Evolutionary conservation across 1,284 basidiomycete genomes (phyloP).

Genomic region (Ganoderma lucidum): DNA sequence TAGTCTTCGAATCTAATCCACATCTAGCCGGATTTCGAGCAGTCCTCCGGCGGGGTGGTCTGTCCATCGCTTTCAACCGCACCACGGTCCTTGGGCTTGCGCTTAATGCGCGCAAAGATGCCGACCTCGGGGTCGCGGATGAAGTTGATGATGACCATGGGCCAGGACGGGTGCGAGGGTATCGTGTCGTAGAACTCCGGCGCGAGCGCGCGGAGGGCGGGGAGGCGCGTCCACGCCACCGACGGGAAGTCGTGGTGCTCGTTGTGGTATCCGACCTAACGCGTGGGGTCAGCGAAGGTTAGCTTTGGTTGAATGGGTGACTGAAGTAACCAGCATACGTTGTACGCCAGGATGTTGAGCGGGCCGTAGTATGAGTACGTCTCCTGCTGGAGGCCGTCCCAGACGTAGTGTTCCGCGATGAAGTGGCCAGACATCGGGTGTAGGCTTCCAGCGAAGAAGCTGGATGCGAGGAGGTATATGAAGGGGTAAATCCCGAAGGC

Average conservation of each 20-base stretch:
- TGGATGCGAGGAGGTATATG: constrained; percentile 86
- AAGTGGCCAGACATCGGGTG: constrained; percentile 98
- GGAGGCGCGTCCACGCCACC: constrained; percentile 94
- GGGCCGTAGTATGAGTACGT: constrained; percentile 98
- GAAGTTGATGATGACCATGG: constrained; percentile 94
- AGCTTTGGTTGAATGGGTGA: background rate
- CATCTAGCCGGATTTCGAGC: background rate
- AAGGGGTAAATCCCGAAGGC: constrained; percentile 71
- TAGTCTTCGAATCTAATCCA: background rate
- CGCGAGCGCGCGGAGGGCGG: constrained; percentile 82
- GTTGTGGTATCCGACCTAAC: constrained; percentile 96
- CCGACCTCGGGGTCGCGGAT: constrained; percentile 91
- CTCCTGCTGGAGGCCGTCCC: constrained; percentile 91
- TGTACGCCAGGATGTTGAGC: constrained; percentile 93
- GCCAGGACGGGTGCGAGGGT: constrained; percentile 91
- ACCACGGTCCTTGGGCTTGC: constrained; percentile 38
- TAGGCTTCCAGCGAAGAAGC: constrained; percentile 94
- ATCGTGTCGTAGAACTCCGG: constrained; percentile 94
- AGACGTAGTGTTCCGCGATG: constrained; percentile 96
- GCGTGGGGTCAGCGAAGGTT: too few relatives aligned
- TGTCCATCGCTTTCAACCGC: constrained; percentile 3
- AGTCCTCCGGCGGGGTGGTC: constrained; percentile 13
- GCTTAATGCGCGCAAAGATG: constrained; percentile 47
- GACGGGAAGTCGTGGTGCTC: constrained; percentile 99
- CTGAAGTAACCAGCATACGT: constrained; percentile 62